phyloP scores from a whole-genome alignment of 106 monocot species.

The Acorus calamus region DNA sequence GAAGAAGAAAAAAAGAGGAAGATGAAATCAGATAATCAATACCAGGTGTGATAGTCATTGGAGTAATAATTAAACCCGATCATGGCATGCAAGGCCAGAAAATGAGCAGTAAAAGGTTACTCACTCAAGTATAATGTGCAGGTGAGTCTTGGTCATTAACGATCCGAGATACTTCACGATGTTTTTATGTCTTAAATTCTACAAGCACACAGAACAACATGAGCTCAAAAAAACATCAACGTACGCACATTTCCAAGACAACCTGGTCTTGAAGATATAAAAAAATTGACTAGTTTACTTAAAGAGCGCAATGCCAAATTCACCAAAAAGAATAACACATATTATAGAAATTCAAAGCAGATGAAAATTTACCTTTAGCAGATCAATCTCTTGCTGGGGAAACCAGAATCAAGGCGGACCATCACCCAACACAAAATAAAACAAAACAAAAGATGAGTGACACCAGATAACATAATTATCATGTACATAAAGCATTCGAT shows the following conservation, averaged over 20 bases:
- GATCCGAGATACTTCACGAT: slow-evolving; percentile 99
- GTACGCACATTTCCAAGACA: neutral
- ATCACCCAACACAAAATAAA: neutral
- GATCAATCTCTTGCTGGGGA: slow-evolving; percentile 22
- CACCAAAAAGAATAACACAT: neutral
- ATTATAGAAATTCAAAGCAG: neutral
- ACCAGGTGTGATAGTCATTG: too few species aligned
- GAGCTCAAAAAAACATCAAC: neutral
- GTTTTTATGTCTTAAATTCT: slow-evolving; percentile 98
- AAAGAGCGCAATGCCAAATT: too few species aligned
- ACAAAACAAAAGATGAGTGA: neutral
- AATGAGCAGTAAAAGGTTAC: neutral
- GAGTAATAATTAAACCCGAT: too few species aligned
- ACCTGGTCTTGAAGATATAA: neutral
- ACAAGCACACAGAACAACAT: slow-evolving; percentile 9
- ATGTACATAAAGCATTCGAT: too few species aligned
- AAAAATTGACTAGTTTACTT: too few species aligned
- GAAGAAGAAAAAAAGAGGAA: too few species aligned
- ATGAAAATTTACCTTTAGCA: slow-evolving; percentile 11
- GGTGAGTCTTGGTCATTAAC: slow-evolving; percentile 90
- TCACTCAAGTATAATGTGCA: slow-evolving; percentile 98
- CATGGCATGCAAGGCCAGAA: neutral
- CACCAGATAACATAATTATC: neutral
- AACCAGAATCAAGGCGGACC: neutral
- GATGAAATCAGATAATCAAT: too few species aligned